Base-by-base conservation (phyloP, 176 grass and related monocot genomes). In the Zea luxurians region DNA sequence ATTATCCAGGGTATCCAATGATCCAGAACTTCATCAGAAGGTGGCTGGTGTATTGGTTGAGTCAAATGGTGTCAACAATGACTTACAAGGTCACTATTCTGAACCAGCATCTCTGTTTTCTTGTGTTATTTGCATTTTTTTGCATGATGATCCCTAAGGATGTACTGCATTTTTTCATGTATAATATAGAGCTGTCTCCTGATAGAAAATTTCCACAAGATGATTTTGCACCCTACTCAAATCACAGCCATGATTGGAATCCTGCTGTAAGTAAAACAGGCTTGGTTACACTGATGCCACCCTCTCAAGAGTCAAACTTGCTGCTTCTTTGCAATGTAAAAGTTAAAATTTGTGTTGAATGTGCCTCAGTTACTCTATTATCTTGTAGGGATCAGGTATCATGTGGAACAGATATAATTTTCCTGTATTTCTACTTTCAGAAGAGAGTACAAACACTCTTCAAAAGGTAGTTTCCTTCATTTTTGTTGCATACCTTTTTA, bases 161-260 rank as follows among this genome's bases (percentile, higher is more conserved):
- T 49, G 7, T 83, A 38, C 72, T 66, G 4, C 27, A 27, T 27
- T 27, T 27, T 89, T 81, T 75, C 44, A 67, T 75, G 50, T 71
- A 7, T 82, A 42, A 7, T 82, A 42, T 82, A 98, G 96, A 89
- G 58, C 85, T 98, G 44, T 98, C 96, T 45, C 96, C 92, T 27
- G 96, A 81, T 85, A 91, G 87, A 74, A 98, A 98, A 61, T 98
- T 98, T 86, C 96, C 96, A 61, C 96, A 92, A 90, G 80, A 83
- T n/a, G 83, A 64, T 81, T 98, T 98, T 92, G 87, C 89, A 66
- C 92, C 92, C 48, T 98, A 98, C 70, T 88, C 71, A 74, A 92
- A 98, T 73, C 75, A 41, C 80, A 94, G 83, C 80, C 89, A 94
- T 89, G 81, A 94, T 50, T 98, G 96, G 96, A 98, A 98, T 90